Conservation (phyloP, 176 grass and related monocot genomes). For the Carex cristatella region DNA sequence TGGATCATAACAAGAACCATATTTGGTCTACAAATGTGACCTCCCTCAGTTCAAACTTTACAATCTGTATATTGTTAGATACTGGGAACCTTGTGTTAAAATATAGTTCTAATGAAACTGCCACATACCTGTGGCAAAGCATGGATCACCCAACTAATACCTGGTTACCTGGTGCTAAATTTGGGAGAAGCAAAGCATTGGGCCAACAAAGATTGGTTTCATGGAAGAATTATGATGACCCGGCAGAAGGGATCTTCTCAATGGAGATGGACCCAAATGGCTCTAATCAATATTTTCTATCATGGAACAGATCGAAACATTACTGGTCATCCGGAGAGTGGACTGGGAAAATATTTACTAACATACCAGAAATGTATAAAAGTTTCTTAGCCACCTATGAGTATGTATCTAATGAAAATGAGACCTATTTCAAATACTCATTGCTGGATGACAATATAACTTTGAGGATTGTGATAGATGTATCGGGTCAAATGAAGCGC, state of each 20-base stretch:
- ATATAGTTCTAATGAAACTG: slow-evolving; percentile 3
- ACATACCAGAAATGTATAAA: slow-evolving; percentile 33
- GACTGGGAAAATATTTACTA: slow-evolving; percentile 23
- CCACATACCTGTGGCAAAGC: slow-evolving; percentile 30
- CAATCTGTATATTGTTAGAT: slow-evolving; percentile 23
- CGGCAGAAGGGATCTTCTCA: slow-evolving; percentile 24
- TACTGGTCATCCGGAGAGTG: slow-evolving; percentile 29
- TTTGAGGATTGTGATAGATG: slow-evolving; percentile 29
- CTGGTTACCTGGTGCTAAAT: slow-evolving; percentile 33
- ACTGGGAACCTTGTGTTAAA: slow-evolving; percentile 31
- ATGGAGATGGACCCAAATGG: slow-evolving; percentile 15
- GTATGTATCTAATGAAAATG: slow-evolving; percentile 16
- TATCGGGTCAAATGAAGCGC: slow-evolving; percentile 27
- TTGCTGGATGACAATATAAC: slow-evolving; percentile 14
- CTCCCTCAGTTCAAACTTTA: background rate
- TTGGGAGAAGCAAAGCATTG: slow-evolving; percentile 25
- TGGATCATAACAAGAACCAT: background rate
- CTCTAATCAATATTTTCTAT: background rate
- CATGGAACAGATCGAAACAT: slow-evolving; percentile 24
- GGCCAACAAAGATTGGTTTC: background rate
- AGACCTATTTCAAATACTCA: slow-evolving; percentile 45
- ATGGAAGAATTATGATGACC: slow-evolving; percentile 25
- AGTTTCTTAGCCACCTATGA: slow-evolving; percentile 19
- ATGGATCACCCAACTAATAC: slow-evolving; percentile 31
- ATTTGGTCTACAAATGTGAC: slow-evolving; percentile 30